These are phyloP conservation scores for Thermothelomyces thermophilus DNA, from an alignment of 2,329 filamentous ascomycete species.

Conservation along the genomic window DNA sequence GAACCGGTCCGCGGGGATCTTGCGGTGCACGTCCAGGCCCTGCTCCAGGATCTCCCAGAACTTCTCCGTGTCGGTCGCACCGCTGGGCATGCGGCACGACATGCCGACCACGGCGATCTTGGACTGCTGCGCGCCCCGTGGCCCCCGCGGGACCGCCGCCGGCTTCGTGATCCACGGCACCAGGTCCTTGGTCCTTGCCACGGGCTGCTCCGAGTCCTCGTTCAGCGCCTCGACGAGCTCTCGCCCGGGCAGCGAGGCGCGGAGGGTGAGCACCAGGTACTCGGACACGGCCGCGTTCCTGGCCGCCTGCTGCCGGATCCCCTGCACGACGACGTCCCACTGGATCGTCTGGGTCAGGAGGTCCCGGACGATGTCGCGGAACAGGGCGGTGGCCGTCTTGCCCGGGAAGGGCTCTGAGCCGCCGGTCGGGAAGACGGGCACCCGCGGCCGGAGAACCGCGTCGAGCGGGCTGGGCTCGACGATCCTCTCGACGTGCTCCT, in stretches of 20 bases:
- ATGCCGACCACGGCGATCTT: constrained; percentile 83
- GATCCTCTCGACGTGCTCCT: constrained; percentile 1
- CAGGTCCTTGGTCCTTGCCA: constrained; percentile 17
- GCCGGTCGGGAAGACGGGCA: too few species aligned
- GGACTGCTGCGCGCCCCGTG: constrained; percentile 37
- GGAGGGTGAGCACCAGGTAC: background rate
- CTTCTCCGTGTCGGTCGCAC: constrained; percentile 56
- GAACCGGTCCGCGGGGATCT: constrained; percentile 63
- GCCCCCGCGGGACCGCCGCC: background rate
- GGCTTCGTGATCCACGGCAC: constrained; percentile 22
- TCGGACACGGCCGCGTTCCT: constrained; percentile 8
- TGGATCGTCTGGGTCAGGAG: constrained; percentile 28
- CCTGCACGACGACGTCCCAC: constrained; percentile 28
- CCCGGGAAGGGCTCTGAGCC: background rate
- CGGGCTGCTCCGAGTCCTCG: background rate
- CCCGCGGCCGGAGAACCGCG: too few species aligned
- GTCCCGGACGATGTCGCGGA: constrained; percentile 26
- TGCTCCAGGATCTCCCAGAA: constrained; percentile 73
- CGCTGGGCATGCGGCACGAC: constrained; percentile 69
- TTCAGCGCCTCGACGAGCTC: background rate
- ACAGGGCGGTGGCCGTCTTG: constrained; percentile 23
- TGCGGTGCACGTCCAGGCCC: constrained; percentile 66
- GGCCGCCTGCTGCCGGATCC: constrained; percentile 21
- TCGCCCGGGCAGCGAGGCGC: background rate
- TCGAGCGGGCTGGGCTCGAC: background rate